Percentiles rank a stretch among this genome's conserved stretches.
phyloP scores from a whole-genome alignment of 2,329 filamentous ascomycete species.

The Ophiostoma triangulosporum region DNA sequence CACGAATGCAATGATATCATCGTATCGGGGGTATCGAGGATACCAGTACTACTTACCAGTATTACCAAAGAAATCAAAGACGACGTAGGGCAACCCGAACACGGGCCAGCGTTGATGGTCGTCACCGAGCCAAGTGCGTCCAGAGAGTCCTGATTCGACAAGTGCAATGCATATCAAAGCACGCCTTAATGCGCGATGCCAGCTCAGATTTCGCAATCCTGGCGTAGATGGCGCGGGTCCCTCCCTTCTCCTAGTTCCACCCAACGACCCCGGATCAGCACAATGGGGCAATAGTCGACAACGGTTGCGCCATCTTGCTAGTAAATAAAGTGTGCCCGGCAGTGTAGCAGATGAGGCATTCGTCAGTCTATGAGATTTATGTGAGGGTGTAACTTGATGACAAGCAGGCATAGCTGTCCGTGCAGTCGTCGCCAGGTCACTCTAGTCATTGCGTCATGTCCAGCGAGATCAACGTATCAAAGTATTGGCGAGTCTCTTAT shows the following conservation, averaged over 20 bases:
- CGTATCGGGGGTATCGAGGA: too few species aligned
- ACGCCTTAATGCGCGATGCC: neutral
- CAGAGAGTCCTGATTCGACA: neutral
- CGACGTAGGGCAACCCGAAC: neutral
- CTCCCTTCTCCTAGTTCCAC: neutral
- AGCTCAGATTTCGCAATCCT: conserved; percentile 3
- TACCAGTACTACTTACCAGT: too few species aligned
- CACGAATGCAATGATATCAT: neutral
- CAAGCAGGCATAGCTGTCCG: too few species aligned
- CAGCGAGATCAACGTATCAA: too few species aligned
- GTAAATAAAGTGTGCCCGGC: neutral
- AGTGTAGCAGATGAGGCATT: neutral
- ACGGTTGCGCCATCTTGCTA: neutral
- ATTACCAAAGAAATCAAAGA: neutral
- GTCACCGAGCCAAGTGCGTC: neutral
- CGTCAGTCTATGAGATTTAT: too few species aligned
- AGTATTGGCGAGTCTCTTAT: too few species aligned
- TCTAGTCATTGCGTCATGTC: too few species aligned
- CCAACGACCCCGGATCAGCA: neutral
- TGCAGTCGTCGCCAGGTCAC: too few species aligned
- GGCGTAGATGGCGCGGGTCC: conserved; percentile 5
- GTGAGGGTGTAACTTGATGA: too few species aligned
- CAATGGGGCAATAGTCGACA: conserved; percentile 2
- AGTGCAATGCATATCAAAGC: neutral
- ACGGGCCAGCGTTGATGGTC: neutral